Base-by-base conservation (phyloP, 2,329 filamentous ascomycete genomes). In the Pyricularia sp. region DNA sequence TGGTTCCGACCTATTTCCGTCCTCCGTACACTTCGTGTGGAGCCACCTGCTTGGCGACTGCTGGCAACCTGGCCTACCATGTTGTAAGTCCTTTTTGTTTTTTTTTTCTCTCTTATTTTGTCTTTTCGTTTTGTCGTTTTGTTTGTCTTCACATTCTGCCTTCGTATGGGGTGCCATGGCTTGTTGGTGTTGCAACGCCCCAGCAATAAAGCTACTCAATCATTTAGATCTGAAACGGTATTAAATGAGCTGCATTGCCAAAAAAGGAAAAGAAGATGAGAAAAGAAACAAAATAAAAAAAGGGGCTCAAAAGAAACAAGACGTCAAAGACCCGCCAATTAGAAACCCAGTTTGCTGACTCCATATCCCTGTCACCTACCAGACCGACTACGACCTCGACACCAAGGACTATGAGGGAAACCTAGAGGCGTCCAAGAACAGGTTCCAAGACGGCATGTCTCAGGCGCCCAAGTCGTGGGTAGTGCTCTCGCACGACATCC, bases 1-100 rank as follows among this genome's bases (percentile, higher is more conserved):
- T 74, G 30, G 72, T 76, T 65, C 77, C 78, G 1, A 77, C 76
- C n/a, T 79, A 79, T 68, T 75, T 78, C 72, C 74, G 77, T 8
- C 74, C 75, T 19, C 75, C 75, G 1, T 77, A 73, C 67, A 74
- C 72, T 7, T 68, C 67, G 31, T 74, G 73, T 59, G 67, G 69
- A 22, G 61, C 60, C 22, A 68, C 67, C n/a, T 72, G 70, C 62
- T 65, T 71, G 33, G 60, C 64, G n/a, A 70, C 70, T 2, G 66
- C 76, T 13, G 67, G 65, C 28, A 68, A 69, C 1, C 66, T 75
- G 4, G 74, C 73, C 1, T 77, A 76, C 65, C 73, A 76, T 49
- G 69, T 74, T 16, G 69, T 67, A 64, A 63, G 57, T 63, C 65
- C 26, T 53, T 65, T 66, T 30, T 61, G 3, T 61, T 10, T 31